Percentiles rank a stretch among this genome's conserved stretches.
These are phyloP conservation scores for Cytospora mali DNA, from an alignment of 2,329 filamentous ascomycete genomes.

Conservation along the genomic window DNA sequence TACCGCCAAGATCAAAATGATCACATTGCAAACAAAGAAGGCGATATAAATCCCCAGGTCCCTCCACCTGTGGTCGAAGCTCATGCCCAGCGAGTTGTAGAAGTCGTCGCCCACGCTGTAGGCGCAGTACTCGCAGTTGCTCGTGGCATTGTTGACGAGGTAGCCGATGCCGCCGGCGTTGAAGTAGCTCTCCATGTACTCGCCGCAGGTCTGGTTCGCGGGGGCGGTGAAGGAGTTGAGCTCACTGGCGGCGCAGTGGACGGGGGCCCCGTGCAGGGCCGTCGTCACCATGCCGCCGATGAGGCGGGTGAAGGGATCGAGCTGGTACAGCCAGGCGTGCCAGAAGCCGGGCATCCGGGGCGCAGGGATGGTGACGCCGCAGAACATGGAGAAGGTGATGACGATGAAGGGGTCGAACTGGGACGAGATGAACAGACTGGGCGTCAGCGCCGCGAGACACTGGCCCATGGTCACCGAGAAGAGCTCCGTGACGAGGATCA, in stretches of 20 bases:
- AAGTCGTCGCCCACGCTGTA: constrained; percentile 82
- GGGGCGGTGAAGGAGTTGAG: constrained; percentile 71
- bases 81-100: constrained; percentile 67
- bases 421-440: constrained; percentile 75
- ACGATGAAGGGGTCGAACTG: constrained; percentile 82
- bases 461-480: constrained; percentile 83
- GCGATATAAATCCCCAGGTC: constrained; percentile 78
- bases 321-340: constrained; percentile 78
- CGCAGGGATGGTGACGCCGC: constrained; percentile 80
- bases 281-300: constrained; percentile 81
- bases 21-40: constrained; percentile 77
- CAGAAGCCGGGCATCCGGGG: constrained; percentile 79
- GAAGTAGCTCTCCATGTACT: constrained; percentile 77
- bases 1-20: constrained; percentile 59
- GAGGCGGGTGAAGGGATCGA: constrained; percentile 81
- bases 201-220: constrained; percentile 65
- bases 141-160: constrained; percentile 65
- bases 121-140: constrained; percentile 77
- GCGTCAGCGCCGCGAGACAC: constrained; percentile 74
- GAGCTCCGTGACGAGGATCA: constrained; percentile 79
- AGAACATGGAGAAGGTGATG: constrained; percentile 83
- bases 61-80: constrained; percentile 73
- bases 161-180: constrained; percentile 70
- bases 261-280: constrained; percentile 67
- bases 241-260: constrained; percentile 64